phyloP scores from a whole-genome alignment of 2,329 filamentous ascomycete genomes.

The Nemania bipapillata region DNA sequence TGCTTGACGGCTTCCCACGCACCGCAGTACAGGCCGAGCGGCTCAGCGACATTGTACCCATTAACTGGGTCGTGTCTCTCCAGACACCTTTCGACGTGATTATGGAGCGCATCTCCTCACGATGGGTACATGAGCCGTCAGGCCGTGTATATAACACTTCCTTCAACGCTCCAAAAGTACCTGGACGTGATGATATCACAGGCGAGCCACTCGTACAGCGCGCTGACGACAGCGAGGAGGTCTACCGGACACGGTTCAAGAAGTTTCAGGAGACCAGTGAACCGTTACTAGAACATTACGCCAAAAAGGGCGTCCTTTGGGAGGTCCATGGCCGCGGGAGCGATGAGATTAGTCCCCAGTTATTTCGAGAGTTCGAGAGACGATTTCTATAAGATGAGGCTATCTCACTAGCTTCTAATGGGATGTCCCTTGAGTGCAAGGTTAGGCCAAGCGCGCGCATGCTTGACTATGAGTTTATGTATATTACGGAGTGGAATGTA shows the following conservation, averaged over 20 bases:
- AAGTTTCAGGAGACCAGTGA: constrained; percentile 89
- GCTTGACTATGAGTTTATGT: constrained; percentile 4
- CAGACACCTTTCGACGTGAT: constrained; percentile 88
- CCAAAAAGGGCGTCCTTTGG: constrained; percentile 82
- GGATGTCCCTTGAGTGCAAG: neutral
- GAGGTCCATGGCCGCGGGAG: constrained; percentile 89
- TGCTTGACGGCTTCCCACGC: constrained; percentile 95
- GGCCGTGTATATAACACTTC: constrained; percentile 94
- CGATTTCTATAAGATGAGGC: constrained; percentile 64
- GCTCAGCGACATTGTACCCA: constrained; percentile 84
- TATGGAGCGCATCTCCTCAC: constrained; percentile 85
- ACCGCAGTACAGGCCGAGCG: constrained; percentile 81
- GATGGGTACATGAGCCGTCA: constrained; percentile 92
- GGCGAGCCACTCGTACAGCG: constrained; percentile 86
- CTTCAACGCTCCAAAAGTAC: constrained; percentile 85
- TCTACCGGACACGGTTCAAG: constrained; percentile 81
- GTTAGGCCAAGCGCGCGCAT: neutral
- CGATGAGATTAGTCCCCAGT: constrained; percentile 93
- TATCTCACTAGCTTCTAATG: neutral
- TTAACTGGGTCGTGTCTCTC: constrained; percentile 91
- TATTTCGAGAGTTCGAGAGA: constrained; percentile 83
- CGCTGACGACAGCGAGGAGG: constrained; percentile 85
- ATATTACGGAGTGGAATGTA: constrained; percentile 12
- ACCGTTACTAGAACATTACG: constrained; percentile 89
- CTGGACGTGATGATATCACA: constrained; percentile 87